Base-by-base conservation (phyloP, 2,329 filamentous ascomycete genomes). In the Pseudogymnoascus destructans region DNA sequence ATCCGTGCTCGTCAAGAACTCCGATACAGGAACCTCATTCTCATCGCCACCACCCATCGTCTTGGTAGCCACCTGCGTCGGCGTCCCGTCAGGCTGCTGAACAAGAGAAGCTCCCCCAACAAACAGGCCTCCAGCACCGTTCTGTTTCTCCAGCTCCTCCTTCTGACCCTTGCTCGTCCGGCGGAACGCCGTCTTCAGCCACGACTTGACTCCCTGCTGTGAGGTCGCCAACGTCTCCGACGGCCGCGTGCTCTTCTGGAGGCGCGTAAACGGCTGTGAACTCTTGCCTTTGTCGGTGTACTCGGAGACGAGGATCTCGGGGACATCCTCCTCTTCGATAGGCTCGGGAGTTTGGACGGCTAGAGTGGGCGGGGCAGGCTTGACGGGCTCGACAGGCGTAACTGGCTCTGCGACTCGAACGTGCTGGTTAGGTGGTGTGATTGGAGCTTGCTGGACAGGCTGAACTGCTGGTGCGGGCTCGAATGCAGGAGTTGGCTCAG, bases 111-210 rank as follows among this genome's bases (percentile, higher is more conserved):
- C 75, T 5, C 79, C 78, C 11, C 79, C 79, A 11, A 80, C 66
- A 61, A 81, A 80, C 21, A 72, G 68, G 58, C 68, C 70, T 54
- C 71, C 59, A 2, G 57, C 54, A 13, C 27, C 35, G 2, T 17
- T 15, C 15, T 11, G 27, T 35, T 27, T 19, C 40, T 61, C 59
- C 7, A 61, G 62, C 57, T 40, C 30, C 17, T 61, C 62, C 57
- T 38, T 23, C 21, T 66, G 64, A 3, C 60, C 33, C 32, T 60
- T 66, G 42, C 62, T 65, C n/a, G 59, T 54, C 13, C 67, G 62
- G n/a, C 72, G 70, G 61, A 82, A 77, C 5, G 74, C 77, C 21
- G 75, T 77, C 66, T 77, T 81, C 58, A 82, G 71, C 79, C 79
- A 82, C 36, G 72, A 74, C 63, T 75, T 80, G 42, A 79, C 74